These are phyloP conservation scores for Suhomyces emberorum DNA, from an alignment of 805 yeast species.

Conservation along the genomic window DNA sequence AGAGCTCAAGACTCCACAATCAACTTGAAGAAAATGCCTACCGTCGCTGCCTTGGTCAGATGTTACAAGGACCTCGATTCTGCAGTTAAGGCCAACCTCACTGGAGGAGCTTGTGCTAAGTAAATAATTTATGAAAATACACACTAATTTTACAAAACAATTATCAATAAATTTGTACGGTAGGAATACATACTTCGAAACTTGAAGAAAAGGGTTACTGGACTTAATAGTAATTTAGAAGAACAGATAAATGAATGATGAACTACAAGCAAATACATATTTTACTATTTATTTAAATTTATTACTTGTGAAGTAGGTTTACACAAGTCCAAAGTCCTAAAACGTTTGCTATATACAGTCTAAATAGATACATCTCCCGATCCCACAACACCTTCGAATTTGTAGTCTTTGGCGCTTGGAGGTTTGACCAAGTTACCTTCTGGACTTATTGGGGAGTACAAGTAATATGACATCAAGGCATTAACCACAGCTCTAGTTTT, in stretches of 20 bases:
- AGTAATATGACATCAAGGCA: conserved; percentile 87
- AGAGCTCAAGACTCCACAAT: conserved; percentile 9
- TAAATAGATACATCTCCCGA: conserved; percentile 44
- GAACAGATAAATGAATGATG: too few relatives aligned
- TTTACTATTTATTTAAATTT: too few relatives aligned
- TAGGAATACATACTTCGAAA: too few relatives aligned
- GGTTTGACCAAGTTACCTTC: conserved; percentile 41
- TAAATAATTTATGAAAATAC: conserved; percentile 8
- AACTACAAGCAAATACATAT: too few relatives aligned
- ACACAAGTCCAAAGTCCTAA: too few relatives aligned
- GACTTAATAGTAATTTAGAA: too few relatives aligned
- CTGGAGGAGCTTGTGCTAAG: conserved; percentile 12
- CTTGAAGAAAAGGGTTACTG: too few relatives aligned
- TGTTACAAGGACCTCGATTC: conserved; percentile 10
- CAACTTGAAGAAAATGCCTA: conserved; percentile 10
- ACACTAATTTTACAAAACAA: too few relatives aligned
- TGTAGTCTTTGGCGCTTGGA: conserved; percentile 57
- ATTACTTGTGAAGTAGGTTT: too few relatives aligned
- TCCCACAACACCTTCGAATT: conserved; percentile 41
- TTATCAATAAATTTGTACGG: too few relatives aligned
- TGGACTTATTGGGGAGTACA: conserved; percentile 72
- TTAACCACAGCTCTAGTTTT: conserved; percentile 88
- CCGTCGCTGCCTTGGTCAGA: conserved; percentile 10
- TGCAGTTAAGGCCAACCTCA: conserved; percentile 7
- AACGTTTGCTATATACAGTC: conserved; percentile 7